These are phyloP conservation scores for Colletotrichum sp. DNA, from an alignment of 2,329 filamentous ascomycete genomes.

Conservation along the genomic window DNA sequence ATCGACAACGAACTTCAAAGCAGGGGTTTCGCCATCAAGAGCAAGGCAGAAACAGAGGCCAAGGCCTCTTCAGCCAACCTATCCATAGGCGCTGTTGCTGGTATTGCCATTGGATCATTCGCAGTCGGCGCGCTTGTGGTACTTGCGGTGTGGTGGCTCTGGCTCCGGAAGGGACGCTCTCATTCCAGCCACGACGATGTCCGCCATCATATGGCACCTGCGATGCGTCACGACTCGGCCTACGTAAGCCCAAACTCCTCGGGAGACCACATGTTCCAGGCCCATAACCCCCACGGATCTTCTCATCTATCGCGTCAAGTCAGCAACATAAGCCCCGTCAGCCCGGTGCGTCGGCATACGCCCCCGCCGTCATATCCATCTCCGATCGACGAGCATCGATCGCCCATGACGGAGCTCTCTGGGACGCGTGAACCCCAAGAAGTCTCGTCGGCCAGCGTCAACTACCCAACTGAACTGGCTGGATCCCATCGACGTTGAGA, in stretches of 20 bases:
- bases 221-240: neutral
- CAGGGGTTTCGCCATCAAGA: neutral
- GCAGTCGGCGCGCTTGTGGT: neutral
- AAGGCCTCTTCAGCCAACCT: neutral
- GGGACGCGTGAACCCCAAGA: conserved; percentile 1
- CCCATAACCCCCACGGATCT: neutral
- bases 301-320: neutral
- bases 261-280: conserved; percentile 4
- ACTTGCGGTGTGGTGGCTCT: conserved; percentile 1
- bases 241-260: neutral
- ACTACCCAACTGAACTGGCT: neutral
- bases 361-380: conserved; percentile 11
- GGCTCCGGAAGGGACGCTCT: neutral
- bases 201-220: neutral
- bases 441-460: neutral
- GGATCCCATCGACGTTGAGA: neutral
- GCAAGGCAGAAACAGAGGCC: neutral
- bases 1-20: conserved; percentile 8
- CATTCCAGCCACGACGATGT: neutral
- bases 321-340: conserved; percentile 5
- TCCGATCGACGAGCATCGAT: neutral
- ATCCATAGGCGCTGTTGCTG: neutral
- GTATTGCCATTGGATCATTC: conserved; percentile 1
- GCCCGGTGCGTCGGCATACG: neutral
- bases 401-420: conserved; percentile 6